Evolutionary conservation across 164 flowering plant species (phyloP).

Genomic region (Vitis riparia): DNA sequence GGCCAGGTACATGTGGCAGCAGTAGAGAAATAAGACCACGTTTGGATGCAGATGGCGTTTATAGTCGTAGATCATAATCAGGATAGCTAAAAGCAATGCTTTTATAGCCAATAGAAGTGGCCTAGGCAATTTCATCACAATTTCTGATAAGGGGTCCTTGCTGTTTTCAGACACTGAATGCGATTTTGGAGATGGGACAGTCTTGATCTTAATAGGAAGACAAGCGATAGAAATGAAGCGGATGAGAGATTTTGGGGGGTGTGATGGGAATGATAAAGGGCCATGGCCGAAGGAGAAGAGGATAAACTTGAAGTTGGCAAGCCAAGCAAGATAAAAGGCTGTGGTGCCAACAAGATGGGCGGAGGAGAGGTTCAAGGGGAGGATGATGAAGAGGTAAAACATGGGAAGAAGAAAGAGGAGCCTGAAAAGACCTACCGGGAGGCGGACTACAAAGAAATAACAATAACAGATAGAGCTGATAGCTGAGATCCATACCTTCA

Average conservation of each 20-base stretch:
- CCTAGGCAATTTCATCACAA: background rate
- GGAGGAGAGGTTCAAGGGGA: constrained; percentile 32
- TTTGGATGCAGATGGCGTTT: constrained; percentile 18
- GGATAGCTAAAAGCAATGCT: constrained; percentile 6
- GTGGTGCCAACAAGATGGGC: constrained; percentile 28
- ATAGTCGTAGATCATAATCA: constrained; percentile 17
- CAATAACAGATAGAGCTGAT: constrained; percentile 22
- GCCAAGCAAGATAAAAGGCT: constrained; percentile 41
- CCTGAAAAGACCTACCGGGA: constrained; percentile 28
- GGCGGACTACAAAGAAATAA: constrained; percentile 17
- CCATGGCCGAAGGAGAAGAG: constrained; percentile 40
- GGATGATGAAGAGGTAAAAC: constrained; percentile 31
- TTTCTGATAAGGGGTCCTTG: background rate
- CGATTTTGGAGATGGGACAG: background rate
- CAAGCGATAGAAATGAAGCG: constrained; percentile 34
- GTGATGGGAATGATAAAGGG: constrained; percentile 26
- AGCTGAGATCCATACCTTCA: constrained; percentile 31
- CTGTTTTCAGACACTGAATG: background rate
- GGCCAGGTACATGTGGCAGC: constrained; percentile 28
- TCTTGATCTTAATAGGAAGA: constrained; percentile 37
- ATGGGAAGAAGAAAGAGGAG: constrained; percentile 38
- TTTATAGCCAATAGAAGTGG: constrained; percentile 5
- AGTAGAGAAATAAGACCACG: constrained; percentile 25
- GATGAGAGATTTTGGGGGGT: constrained; percentile 13
- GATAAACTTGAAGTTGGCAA: constrained; percentile 45